Evolutionary conservation across 306 rosid species (phyloP).

Genomic region (Medicago truncatula): DNA sequence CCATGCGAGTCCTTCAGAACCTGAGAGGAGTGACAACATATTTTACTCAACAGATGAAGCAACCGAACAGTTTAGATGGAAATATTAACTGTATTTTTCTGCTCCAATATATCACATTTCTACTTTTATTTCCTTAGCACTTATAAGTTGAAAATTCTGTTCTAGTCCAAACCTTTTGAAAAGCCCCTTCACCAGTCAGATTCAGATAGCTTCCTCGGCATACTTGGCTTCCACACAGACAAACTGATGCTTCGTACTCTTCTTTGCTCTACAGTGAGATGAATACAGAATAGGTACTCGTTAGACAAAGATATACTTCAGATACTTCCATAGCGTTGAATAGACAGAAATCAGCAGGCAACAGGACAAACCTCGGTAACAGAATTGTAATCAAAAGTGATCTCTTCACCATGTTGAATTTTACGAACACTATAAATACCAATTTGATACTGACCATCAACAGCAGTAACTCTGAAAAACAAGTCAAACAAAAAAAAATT

Average conservation of each 20-base stretch:
- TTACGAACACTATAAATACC: conserved; percentile 88
- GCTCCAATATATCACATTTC: not conserved
- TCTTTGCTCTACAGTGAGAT: conserved; percentile 82
- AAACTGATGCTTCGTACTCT: conserved; percentile 97
- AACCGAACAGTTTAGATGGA: conserved; percentile 1
- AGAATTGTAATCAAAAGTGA: conserved; percentile 96
- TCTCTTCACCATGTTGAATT: conserved; percentile 91
- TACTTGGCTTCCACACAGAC: conserved; percentile 99
- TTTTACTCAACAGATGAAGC: conserved; percentile 42
- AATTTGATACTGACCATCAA: conserved; percentile 93
- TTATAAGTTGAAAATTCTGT: conserved; percentile 6
- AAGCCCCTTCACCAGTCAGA: conserved; percentile 98
- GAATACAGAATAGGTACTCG: conserved; percentile 26
- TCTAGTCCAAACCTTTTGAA: conserved; percentile 65
- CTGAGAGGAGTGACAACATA: conserved; percentile 49
- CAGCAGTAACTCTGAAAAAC: conserved; percentile 89
- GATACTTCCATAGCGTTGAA: conserved; percentile 9
- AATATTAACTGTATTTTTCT: conserved; percentile 7
- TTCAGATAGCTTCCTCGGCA: conserved; percentile 98
- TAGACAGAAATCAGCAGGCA: conserved; percentile 18
- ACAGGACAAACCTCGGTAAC: conserved; percentile 91
- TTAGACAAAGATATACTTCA: conserved; percentile 31
- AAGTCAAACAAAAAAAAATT: conserved; percentile 12
- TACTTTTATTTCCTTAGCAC: not conserved
- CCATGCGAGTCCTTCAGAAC: conserved; percentile 95